Evolutionary conservation across 805 yeast genomes (phyloP), one percentile per base, ranked within the genome.

Genomic region (Lipomyces anomalus): DNA sequence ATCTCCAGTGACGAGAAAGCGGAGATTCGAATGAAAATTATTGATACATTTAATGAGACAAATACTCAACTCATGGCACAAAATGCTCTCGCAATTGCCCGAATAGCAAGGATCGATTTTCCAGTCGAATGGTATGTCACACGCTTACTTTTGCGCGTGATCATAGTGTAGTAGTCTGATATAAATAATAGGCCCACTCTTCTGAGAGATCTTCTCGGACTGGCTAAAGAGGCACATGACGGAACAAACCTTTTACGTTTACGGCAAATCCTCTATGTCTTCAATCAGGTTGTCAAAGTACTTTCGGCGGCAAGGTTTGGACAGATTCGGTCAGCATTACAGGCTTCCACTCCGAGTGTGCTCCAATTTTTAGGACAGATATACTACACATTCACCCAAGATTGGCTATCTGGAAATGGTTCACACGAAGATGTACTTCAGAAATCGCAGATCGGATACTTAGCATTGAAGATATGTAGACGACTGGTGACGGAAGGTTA

Each of bases 301-400:
- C 64, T 90, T 22, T 73, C 89, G 1, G 68, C 82, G 44, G 88
- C 89, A 1, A 71, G 89, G 55, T 84, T 90, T 29, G 97, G 97
- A 4, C 75, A 86, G 50, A 78, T 90, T 2, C 75, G 84, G 56
- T 80, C 80, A 20, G 85, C 87, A 0, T 72, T 88, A 75, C 92
- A 83, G 60, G 68, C 76, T 40, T 79, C 83, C 49, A 75, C 84
- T 0, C 85, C 86, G 0, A 63, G 76, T 3, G 64, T 89, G 1
- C 71, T 81, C 6, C 79, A 82, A 0, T 66, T 76, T 1, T 61
- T 87, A 32, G 73, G 80, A 21, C 74, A 77, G 46, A 66, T 80
- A 41, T 88, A 88, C 61, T 56, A 71, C 18, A 60, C 67, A 17
- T 76, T 76, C 46, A 84, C 83, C 58, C 75, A 76, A 39, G 69